Evolutionary conservation across 2,329 filamentous ascomycete genomes (phyloP), one percentile per base, ranked within the genome.

Genomic region (Fragosphaeria purpurea): DNA sequence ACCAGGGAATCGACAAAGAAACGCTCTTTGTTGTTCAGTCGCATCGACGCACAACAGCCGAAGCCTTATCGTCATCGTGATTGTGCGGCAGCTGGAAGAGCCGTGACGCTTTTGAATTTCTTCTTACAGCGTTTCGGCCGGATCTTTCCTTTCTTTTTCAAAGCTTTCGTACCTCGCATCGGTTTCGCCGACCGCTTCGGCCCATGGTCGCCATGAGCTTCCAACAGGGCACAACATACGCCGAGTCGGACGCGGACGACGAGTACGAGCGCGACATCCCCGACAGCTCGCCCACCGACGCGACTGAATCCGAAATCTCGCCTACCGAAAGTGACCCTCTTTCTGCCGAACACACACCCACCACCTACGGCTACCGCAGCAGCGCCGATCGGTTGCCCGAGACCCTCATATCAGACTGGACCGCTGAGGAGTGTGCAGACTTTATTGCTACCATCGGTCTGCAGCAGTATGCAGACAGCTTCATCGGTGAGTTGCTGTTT

Each of bases 381-480:
- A 80, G 77, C 61, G 77, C 75, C 62, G 82, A 85, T 65, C 72
- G 77, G 49, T 73, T 86, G 57, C 85, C 85, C 58, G 83, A 85
- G 61, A 86, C 84, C 45, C 79, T 85, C 62, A 86, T 91, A 59
- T 82, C 82, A 35, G 83, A 88, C 60, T 93, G 86, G 86, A 83
- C 83, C 2, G 83, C 82, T 12, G 88, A 94, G 53, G 88, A 97
- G 69, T 90, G 87, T 68, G 88, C 88, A 57, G 88, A 95, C 61
- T 97, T 94, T 63, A 79, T 96, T 58, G 77, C 81, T 50, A 82
- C 81, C 54, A 78, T 95, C 60, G 88, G 88, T 37, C 70, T 95
- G 60, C 75, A 80, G 57, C 87, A 95, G 65, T 95, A 95, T 69
- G 82, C 85, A 52, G 83, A 89, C 62, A 75, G 75, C 30, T 94